Evolutionary conservation across 2,329 filamentous ascomycete genomes (phyloP), one percentile per base, ranked within the genome.

Genomic region (Corniculantispora saksenae): DNA sequence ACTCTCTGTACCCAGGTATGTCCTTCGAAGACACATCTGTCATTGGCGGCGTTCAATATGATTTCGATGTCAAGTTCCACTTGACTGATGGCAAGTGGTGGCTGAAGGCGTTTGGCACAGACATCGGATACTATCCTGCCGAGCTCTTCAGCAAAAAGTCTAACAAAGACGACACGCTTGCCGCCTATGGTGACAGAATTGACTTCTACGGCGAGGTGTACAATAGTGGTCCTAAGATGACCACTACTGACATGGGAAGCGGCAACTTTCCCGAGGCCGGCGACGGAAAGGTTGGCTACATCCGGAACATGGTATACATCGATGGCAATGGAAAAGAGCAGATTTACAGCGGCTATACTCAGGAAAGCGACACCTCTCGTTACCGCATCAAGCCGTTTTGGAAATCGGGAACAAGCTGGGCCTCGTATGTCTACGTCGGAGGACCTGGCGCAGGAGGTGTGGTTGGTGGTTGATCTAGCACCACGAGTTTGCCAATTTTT

Each of bases 191-290:
- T 2, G 57, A 65, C 19, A 29, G 55, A 17, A 67, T 71, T 53
- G 54, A 64, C 56, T 70, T 67, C 13, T 71, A 67, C 47, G 70
- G 69, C 29, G 70, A 71, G 35, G 61, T 71, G 13, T 70, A 64
- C 64, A 70, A 71, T 59, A 68, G 68, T 58, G 68, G 61, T 35
- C 19, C 61, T 12, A n/a, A 35, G 3, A 15, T 68, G 56, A 69
- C 68, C 7, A 67, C 63, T 19, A 70, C 68, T 15, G 68, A 70
- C 43, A 70, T 71, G 70, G 70, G 69, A 38, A 71, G 69, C 54
- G 69, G 69, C 54, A 61, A 69, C 61, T 71, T 69, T 57, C 67
- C 69, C 1, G 69, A 70, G 19, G 25, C 45, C 2, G 69, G 69
- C 3, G 64, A 61, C n/a, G 66, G 66, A 32, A 60, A 57, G 17